Percentiles rank a stretch among this genome's conserved stretches.
phyloP scores from a whole-genome alignment of 805 yeast species.

The Cyberlindnera mrakii region DNA sequence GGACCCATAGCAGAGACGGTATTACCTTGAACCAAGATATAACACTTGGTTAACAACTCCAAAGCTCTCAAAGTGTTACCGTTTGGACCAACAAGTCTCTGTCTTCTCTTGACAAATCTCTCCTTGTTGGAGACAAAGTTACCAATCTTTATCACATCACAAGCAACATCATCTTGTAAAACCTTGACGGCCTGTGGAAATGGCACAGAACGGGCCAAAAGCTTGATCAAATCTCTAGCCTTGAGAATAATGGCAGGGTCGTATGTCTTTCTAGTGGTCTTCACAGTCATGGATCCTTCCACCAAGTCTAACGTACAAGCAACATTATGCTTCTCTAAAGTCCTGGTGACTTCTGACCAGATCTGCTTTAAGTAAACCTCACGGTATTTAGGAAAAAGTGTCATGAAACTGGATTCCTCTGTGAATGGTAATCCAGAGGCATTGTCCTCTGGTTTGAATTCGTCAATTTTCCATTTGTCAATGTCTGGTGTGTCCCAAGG shows the following conservation, averaged over 20 bases:
- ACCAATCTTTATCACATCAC: conserved; percentile 95
- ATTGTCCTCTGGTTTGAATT: conserved; percentile 85
- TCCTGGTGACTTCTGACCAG: conserved; percentile 89
- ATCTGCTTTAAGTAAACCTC: conserved; percentile 82
- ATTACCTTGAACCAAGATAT: conserved; percentile 93
- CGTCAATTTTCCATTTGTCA: conserved; percentile 88
- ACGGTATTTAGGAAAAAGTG: conserved; percentile 93
- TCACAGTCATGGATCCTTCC: conserved; percentile 96
- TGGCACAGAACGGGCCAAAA: conserved; percentile 93
- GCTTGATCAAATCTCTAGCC: conserved; percentile 90
- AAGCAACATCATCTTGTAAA: conserved; percentile 85
- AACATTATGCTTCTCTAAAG: conserved; percentile 66
- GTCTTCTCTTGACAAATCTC: conserved; percentile 91
- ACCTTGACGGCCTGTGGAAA: conserved; percentile 93
- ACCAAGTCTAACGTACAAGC: conserved; percentile 85
- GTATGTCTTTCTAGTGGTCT: conserved; percentile 89
- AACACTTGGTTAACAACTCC: conserved; percentile 92
- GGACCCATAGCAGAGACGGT: conserved; percentile 98
- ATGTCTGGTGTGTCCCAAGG: conserved; percentile 98
- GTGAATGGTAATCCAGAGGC: conserved; percentile 81
- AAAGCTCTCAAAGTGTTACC: conserved; percentile 95
- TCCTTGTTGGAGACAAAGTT: conserved; percentile 85
- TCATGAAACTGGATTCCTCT: conserved; percentile 95
- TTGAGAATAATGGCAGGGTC: conserved; percentile 93
- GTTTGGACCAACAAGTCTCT: conserved; percentile 91